Conservation (phyloP, 2,329 filamentous ascomycete species). For the Neopestalotiopsis sp. region DNA sequence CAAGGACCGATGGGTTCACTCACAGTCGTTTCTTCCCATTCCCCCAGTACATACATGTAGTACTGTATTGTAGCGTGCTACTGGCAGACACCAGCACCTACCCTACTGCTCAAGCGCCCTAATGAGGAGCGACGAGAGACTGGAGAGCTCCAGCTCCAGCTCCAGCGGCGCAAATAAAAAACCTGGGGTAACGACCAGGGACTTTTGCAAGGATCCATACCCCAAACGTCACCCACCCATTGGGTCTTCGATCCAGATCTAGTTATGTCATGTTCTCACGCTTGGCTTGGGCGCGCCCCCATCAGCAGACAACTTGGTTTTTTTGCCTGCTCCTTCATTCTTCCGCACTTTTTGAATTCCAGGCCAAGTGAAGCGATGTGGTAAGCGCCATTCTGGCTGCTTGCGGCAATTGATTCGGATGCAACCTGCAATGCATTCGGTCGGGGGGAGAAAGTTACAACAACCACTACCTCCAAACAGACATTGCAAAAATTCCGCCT, state of each 20-base stretch:
- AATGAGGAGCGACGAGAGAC: neutral
- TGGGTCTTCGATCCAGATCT: neutral
- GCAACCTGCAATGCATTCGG: neutral
- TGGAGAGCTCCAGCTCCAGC: no score
- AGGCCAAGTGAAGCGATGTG: neutral
- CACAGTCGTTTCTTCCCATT: no score
- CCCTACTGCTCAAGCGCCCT: neutral
- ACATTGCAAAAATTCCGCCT: neutral
- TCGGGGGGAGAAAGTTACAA: neutral
- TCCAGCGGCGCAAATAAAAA: neutral
- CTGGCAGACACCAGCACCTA: no score
- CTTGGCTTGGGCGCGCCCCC: neutral
- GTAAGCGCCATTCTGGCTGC: neutral
- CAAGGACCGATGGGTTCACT: no score
- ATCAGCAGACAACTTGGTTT: conserved; percentile 5
- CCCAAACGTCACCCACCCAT: neutral
- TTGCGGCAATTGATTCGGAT: conserved; percentile 2
- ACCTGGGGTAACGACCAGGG: conserved; percentile 8
- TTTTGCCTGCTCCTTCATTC: neutral
- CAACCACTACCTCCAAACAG: neutral
- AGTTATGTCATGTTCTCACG: conserved; percentile 7
- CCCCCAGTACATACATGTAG: no score
- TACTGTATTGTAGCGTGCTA: no score
- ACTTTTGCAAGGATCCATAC: neutral
- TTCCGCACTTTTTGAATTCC: neutral